A percentile compares a stretch with the other conserved stretches of the same genome.
Conservation (phyloP, 257 asterid genomes). For the Cordia subcordata region DNA sequence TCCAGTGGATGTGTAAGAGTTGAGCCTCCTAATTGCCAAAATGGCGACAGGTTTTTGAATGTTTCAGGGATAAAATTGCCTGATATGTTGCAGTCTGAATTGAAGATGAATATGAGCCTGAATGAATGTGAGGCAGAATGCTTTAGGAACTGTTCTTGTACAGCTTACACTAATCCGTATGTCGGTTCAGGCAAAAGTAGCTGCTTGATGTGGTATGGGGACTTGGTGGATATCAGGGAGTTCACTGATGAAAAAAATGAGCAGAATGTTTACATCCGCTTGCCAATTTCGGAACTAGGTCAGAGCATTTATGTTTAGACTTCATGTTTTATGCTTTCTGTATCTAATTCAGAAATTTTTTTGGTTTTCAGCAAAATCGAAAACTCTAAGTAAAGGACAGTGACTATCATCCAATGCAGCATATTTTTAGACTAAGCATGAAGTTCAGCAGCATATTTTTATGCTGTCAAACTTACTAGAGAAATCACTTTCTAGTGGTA, state of each 20-base stretch:
- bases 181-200: constrained; percentile 19
- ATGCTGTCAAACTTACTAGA: background rate
- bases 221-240: constrained; percentile 27
- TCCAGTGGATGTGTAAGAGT: constrained; percentile 24
- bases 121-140: constrained; percentile 27
- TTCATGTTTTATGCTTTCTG: background rate
- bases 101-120: constrained; percentile 20
- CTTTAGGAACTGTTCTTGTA: constrained; percentile 28
- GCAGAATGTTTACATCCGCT: constrained; percentile 29
- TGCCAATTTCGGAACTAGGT: constrained; percentile 30
- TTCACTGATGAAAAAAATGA: constrained; percentile 16
- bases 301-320: background rate
- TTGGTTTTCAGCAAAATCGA: background rate
- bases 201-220: constrained; percentile 29
- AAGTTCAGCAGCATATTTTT: no score
- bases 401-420: background rate
- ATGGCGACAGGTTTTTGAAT: constrained; percentile 25
- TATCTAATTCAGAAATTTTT: no score
- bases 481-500: background rate
- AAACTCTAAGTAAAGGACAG: constrained; percentile 2
- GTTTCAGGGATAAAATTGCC: constrained; percentile 29
- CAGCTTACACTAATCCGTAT: constrained; percentile 27
- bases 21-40: constrained; percentile 12
- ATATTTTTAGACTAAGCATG: no score
- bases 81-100: constrained; percentile 20